Evolutionary conservation across 2,329 filamentous ascomycete genomes (phyloP), one percentile per base, ranked within the genome.

Genomic region (Fusarium sp.): DNA sequence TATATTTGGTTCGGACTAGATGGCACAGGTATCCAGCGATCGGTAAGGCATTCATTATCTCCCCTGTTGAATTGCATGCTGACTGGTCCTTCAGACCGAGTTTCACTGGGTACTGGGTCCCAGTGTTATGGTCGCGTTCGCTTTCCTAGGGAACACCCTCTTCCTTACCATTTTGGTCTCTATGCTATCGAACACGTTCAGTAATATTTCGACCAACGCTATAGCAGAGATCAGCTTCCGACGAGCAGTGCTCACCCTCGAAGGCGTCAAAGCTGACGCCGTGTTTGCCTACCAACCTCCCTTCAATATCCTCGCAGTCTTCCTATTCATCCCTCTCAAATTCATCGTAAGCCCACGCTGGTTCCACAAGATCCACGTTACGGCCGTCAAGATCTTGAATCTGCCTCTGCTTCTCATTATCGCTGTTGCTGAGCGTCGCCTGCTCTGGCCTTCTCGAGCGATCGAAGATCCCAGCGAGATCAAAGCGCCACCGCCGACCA

Each of bases 1-100:
- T 96, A 92, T 86, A 94, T 97, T 68, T 97, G 93, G 93, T 96
- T 97, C 75, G 93, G 93, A 3, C 86, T 97, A 3, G 93, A 96
- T 72, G 93, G 87, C 8, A 88, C 85, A 5, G 88, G 88, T 9
- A 89, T 90, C 41, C 83, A 88, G 47, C 78, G 83, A 68, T 87
- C 87, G 58, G 84, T 85, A 74, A 75, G 82, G 18, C 75, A 36
- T 11, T 13, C 16, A 9, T 34, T 8, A 7, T 33, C n/a, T 8
- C 20, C 5, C 12, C 28, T 4, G 16, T 20, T 34, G 47, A 26
- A 10, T 8, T 40, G 7, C 5, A n/a, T 9, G 28, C 65, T 77
- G 31, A 53, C 62, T 34, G 33, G 31, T 26, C 18, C 7, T 10
- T 12, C 36, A 91, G 73, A 84, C 86, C 23, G 88, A 92, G 59